Percentiles rank a stretch among this genome's conserved stretches.
phyloP scores from a whole-genome alignment of 805 yeast genomes.

The Saccharomycopsis fibuligera region DNA sequence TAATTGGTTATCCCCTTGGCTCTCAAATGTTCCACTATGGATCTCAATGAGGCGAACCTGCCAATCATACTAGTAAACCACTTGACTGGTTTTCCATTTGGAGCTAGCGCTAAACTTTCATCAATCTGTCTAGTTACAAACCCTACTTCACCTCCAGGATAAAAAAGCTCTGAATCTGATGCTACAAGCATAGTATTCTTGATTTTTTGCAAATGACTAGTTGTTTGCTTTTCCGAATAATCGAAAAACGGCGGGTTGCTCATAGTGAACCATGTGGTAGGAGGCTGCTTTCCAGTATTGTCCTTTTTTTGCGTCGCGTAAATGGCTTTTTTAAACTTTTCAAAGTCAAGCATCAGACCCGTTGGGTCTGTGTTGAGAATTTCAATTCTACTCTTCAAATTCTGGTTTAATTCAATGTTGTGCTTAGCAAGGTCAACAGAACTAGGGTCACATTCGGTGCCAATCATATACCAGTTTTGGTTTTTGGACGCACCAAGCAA shows the following conservation, averaged over 20 bases:
- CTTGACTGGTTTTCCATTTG: background rate
- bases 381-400: background rate
- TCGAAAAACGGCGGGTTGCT: slow-evolving; percentile 48
- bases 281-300: no score
- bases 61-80: slow-evolving; percentile 37
- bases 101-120: slow-evolving; percentile 25
- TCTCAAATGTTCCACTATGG: slow-evolving; percentile 10
- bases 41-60: slow-evolving; percentile 18
- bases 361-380: background rate
- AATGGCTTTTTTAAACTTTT: background rate
- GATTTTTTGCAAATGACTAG: slow-evolving; percentile 22
- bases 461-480: slow-evolving; percentile 27
- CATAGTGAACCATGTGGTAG: no score
- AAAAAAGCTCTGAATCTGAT: slow-evolving; percentile 31
- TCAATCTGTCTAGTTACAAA: slow-evolving; percentile 32
- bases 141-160: slow-evolving; percentile 38
- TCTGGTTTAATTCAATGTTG: slow-evolving; percentile 22
- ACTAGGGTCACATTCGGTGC: slow-evolving; percentile 34
- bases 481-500: slow-evolving; percentile 29
- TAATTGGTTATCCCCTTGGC: slow-evolving; percentile 6
- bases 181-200: slow-evolving; percentile 28
- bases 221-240: slow-evolving; percentile 22
- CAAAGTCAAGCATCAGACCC: slow-evolving; percentile 12
- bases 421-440: slow-evolving; percentile 29
- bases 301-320: background rate